phyloP scores from a whole-genome alignment of 1,284 basidiomycete species.

The Phenoliferia sp. region DNA sequence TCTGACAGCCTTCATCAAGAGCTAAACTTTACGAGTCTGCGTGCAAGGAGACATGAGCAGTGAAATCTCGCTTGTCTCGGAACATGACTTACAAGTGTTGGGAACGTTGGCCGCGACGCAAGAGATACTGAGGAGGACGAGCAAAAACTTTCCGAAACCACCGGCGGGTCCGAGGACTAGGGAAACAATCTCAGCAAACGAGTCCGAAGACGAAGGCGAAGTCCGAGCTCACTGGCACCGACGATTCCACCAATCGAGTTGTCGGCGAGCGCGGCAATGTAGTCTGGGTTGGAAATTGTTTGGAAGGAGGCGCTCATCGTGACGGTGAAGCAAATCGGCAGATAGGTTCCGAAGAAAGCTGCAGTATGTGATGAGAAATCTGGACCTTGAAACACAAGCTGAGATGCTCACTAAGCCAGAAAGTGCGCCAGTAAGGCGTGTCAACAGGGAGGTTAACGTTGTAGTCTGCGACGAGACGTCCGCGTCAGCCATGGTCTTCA shows the following conservation, averaged over 20 bases:
- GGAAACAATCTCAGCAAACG: constrained; percentile 29
- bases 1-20: too few species aligned
- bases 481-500: neutral
- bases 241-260: constrained; percentile 51
- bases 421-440: constrained; percentile 34
- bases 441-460: constrained; percentile 21
- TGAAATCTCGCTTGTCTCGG: neutral
- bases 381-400: too few species aligned
- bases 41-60: too few species aligned
- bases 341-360: constrained; percentile 50
- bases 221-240: constrained; percentile 32
- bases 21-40: too few species aligned
- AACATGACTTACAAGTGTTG: constrained; percentile 45
- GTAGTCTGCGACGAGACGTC: constrained; percentile 15
- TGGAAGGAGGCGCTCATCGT: constrained; percentile 52
- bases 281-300: constrained; percentile 54
- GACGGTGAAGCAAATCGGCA: constrained; percentile 54
- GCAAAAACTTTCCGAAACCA: constrained; percentile 56
- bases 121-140: constrained; percentile 56
- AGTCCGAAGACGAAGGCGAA: neutral
- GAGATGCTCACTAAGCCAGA: constrained; percentile 24
- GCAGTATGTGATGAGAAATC: too few species aligned
- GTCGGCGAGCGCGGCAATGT: constrained; percentile 49
- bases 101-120: constrained; percentile 58
- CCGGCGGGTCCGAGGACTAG: constrained; percentile 45